Percentiles rank a stretch among this genome's conserved stretches.
Evolutionary conservation across 2,329 filamentous ascomycete species (phyloP).

Genomic region (Fusarium sp.): DNA sequence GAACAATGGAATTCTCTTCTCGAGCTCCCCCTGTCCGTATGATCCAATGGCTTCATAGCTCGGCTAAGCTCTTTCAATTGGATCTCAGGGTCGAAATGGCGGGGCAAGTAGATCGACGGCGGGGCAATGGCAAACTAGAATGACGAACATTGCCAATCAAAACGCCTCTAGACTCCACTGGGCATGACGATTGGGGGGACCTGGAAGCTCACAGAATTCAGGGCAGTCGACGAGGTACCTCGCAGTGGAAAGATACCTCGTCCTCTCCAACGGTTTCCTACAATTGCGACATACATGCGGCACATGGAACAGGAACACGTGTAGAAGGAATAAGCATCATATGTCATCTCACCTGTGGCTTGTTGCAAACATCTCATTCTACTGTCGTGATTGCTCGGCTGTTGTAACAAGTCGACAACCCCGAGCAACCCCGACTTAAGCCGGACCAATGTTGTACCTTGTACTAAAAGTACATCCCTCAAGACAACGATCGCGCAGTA

Average conservation of each 20-base stretch:
- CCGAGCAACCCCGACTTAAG: neutral
- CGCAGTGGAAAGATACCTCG: conserved; percentile 19
- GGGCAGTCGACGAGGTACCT: neutral
- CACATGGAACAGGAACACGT: conserved; percentile 9
- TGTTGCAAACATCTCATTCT: conserved; percentile 8
- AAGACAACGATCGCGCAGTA: too few relatives aligned
- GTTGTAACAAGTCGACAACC: neutral
- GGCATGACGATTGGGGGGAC: conserved; percentile 41
- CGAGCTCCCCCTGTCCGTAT: conserved; percentile 34
- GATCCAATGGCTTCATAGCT: conserved; percentile 38
- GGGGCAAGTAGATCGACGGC: conserved; percentile 47
- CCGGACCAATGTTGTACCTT: neutral
- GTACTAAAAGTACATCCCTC: neutral
- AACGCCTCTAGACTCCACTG: conserved; percentile 31
- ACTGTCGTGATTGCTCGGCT: conserved; percentile 2
- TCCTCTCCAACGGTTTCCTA: neutral
- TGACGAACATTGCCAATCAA: conserved; percentile 45
- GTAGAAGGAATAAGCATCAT: neutral
- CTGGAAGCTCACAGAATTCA: conserved; percentile 39
- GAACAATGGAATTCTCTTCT: conserved; percentile 32
- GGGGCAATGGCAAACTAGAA: conserved; percentile 39
- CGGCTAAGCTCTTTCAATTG: conserved; percentile 37
- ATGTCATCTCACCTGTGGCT: neutral
- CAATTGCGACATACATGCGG: conserved; percentile 1
- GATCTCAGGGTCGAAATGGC: conserved; percentile 38